Base-by-base conservation (phyloP, 352 stramenopile species). In the Pythium insidiosum region DNA sequence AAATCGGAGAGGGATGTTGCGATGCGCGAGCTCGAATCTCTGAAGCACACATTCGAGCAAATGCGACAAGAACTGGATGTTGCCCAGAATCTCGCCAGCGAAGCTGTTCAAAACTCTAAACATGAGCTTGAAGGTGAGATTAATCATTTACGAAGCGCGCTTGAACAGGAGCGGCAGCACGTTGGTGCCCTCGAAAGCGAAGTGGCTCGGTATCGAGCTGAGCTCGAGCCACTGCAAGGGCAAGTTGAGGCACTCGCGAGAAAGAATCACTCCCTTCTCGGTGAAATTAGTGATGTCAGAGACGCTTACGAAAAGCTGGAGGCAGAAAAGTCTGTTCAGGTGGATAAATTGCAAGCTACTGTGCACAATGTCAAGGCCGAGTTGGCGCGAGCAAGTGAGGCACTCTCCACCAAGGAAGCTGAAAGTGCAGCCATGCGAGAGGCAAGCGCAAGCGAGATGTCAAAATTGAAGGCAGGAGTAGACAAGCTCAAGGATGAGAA, bases 201-300 rank as follows among this genome's bases (percentile, higher is more conserved):
- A 36, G 23, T 76, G 13, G 63, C 63, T 16, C 37, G 47, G 2
- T 61, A 64, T 38, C 52, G 66, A 13, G 45, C 39, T 0, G 63
- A 84, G 20, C 49, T 76, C 13, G 48, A 47, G 19, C 58, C 68
- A 11, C 22, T 64, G 6, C 62, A 80, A 36, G 54, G 54, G n/a
- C 67, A 86, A 51, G 31, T 89, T 3, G 66, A 84, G 47, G 39
- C 64, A 11, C 53, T 88, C 5, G 78, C 66, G 13, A 75, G 69
- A 33, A 86, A 89, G 58, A 85, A 87, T 29, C 41, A 74, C 7
- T 53, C 51, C 15, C 38, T 88, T 24, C 50, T 78, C 12, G 61
- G 73, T 0, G 76, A 88, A 20, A 40, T 73, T 9, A 63, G 78
- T 53, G 49, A 36, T 23, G 53, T 65, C 29, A 62, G 66, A 5